These are phyloP conservation scores for Beauveria brongniartii DNA, from an alignment of 2,329 filamentous ascomycete genomes.

Conservation along the genomic window DNA sequence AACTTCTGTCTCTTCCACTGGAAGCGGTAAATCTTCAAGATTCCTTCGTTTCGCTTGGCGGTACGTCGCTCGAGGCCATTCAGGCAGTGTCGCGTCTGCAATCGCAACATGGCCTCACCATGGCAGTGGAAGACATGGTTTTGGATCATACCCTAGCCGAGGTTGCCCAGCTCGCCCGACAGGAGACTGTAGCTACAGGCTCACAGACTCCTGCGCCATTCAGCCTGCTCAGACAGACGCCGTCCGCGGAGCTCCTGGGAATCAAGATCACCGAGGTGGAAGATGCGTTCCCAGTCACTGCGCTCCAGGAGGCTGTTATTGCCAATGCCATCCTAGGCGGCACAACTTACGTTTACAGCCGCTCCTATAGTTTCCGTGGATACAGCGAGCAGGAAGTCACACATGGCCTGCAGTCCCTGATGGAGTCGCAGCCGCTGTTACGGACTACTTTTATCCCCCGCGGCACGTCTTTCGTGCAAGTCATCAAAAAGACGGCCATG, in stretches of 20 bases:
- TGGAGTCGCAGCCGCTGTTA: background rate
- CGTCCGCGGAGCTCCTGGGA: background rate
- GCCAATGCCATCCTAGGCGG: background rate
- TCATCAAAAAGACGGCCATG: background rate
- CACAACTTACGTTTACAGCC: background rate
- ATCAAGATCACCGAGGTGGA: background rate
- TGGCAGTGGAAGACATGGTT: background rate
- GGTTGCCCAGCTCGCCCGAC: background rate
- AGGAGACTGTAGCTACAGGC: background rate
- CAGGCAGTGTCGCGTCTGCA: background rate
- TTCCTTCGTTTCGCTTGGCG: background rate
- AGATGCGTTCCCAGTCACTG: background rate
- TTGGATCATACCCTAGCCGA: background rate
- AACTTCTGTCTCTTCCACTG: background rate
- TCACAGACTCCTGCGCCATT: background rate
- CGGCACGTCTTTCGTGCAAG: background rate
- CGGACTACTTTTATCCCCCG: background rate
- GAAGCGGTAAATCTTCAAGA: background rate
- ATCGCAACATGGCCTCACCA: background rate
- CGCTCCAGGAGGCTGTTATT: background rate
- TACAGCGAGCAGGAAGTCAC: background rate
- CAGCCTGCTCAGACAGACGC: background rate
- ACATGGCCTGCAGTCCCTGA: background rate
- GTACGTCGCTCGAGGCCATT: background rate
- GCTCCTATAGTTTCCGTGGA: background rate